phyloP scores from a whole-genome alignment of 495 filamentous ascomycete species.

The Tuber borchii region DNA sequence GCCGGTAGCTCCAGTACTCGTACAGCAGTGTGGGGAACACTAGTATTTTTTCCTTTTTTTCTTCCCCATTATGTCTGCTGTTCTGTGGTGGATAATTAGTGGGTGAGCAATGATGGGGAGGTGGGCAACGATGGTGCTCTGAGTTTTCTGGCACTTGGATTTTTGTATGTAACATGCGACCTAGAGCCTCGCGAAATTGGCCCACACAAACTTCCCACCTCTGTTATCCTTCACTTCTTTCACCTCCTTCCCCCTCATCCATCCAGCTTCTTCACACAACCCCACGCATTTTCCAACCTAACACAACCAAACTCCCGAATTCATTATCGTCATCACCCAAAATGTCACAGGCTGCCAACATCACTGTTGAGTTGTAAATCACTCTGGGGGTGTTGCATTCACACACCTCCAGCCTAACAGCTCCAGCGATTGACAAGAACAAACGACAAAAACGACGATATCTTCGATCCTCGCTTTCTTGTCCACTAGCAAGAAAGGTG shows the following conservation, averaged over 20 bases:
- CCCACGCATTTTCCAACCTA: neutral
- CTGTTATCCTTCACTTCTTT: conserved; percentile 8
- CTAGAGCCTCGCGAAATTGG: conserved; percentile 9
- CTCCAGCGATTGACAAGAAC: conserved; percentile 41
- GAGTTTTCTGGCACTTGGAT: neutral
- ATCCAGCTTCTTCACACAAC: neutral
- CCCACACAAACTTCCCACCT: conserved; percentile 13
- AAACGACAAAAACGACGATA: conserved; percentile 41
- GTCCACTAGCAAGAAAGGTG: neutral
- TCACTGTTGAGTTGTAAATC: conserved; percentile 42
- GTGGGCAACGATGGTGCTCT: neutral
- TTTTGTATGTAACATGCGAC: neutral
- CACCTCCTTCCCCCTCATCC: neutral
- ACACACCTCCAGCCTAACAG: conserved; percentile 37
- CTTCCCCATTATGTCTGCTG: neutral
- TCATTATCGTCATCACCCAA: conserved; percentile 40
- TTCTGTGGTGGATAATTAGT: no score
- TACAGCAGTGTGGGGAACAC: neutral
- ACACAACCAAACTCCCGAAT: conserved; percentile 31
- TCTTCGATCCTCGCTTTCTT: conserved; percentile 13
- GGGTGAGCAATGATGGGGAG: neutral
- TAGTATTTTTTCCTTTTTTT: neutral
- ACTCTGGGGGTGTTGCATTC: conserved; percentile 40
- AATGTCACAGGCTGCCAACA: conserved; percentile 40
- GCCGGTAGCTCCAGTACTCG: neutral